Conservation (phyloP, 2,329 filamentous ascomycete genomes). For the Fusarium compactum region DNA sequence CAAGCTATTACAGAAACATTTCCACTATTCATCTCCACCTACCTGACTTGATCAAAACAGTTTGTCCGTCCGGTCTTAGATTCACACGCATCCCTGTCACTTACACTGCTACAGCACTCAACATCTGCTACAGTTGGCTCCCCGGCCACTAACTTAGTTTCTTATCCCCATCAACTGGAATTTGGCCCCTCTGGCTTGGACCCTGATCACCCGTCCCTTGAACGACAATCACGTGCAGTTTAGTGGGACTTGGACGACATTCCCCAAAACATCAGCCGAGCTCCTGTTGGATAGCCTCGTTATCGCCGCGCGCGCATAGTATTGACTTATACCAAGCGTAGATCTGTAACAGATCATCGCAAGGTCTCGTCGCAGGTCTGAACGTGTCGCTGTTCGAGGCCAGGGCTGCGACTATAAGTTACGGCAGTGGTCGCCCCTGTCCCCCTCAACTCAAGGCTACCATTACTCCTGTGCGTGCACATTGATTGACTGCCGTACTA, state of each 20-base stretch:
- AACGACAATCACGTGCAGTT: constrained; percentile 44
- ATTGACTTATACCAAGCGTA: constrained; percentile 52
- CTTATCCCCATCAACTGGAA: not conserved
- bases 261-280: constrained; percentile 37
- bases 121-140: not conserved
- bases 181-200: not conserved
- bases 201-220: constrained; percentile 7
- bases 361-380: constrained; percentile 26
- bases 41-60: not conserved
- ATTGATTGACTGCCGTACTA: constrained; percentile 42
- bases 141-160: not conserved
- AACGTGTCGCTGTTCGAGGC: constrained; percentile 21
- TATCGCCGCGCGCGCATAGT: constrained; percentile 45
- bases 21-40: not conserved
- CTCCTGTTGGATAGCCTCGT: constrained; percentile 43
- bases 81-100: not conserved
- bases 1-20: not conserved
- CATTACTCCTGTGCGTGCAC: constrained; percentile 18
- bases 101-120: not conserved
- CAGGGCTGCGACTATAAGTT: constrained; percentile 9
- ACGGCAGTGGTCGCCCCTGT: constrained; percentile 16
- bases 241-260: constrained; percentile 41
- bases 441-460: constrained; percentile 12
- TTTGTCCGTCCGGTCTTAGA: not conserved
- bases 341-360: constrained; percentile 47